Evolutionary conservation across 176 grass and related monocot species (phyloP), one percentile per base, ranked within the genome.

Genomic region (Oryza glaberrima): DNA sequence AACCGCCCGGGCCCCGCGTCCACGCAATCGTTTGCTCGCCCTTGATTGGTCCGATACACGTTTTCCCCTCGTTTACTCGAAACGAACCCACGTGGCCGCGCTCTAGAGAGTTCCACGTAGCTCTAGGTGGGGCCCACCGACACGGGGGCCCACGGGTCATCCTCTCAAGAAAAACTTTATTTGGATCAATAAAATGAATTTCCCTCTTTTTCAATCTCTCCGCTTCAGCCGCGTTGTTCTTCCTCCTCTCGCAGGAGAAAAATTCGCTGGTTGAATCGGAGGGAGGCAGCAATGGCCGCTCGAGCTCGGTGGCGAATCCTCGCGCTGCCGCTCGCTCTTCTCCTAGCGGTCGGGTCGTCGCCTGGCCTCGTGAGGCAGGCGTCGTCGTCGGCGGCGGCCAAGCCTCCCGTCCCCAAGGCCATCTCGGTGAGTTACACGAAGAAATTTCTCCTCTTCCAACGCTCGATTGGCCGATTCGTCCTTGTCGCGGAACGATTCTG

Each of bases 381-480:
- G 56, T 32, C 30, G 30, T 3, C 30, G 30, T 49, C 82, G 51
- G n/a, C 84, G 36, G 38, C 56, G 77, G 88, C 82, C 69, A 89
- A 64, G 28, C 71, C 82, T 3, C 85, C 87, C 28, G 81, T 88
- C 3, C 84, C 85, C 28, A 95, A 91, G 88, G 93, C 93, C 41
- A 88, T 95, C 83, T 90, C 91, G 67, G 96, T 95, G 83, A 88
- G 91, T 76, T 67, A 2, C 10, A 28, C 19, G 58, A 17, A 30
- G 54, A 68, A 66, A 63, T 63, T 8, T 63, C 22, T 17, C 17
- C 72, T 26, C 47, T n/a, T 14, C 13, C 20, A 9, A 36, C 40
- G 1, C 0, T 14, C 15, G 49, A 52, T 17, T 17, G 4, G 14
- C 14, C 11, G 9, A 44, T 67, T 46, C 76, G 15, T 51, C 28